Base-by-base conservation (phyloP, 1,284 basidiomycete genomes). In the Cerioporus squamosus region DNA sequence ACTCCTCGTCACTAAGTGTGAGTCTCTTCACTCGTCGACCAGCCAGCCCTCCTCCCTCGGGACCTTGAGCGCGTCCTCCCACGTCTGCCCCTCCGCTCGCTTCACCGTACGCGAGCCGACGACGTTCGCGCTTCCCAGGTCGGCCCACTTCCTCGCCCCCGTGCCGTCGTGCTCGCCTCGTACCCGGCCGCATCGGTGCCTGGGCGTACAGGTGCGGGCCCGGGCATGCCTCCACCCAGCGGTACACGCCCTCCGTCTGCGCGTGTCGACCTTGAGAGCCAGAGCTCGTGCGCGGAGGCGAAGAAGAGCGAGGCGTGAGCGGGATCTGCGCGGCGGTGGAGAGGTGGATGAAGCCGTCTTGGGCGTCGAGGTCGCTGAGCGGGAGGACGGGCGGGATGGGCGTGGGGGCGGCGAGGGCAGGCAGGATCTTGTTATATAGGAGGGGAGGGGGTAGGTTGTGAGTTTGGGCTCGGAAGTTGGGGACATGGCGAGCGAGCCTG, bases 341-440 rank as follows among this genome's bases (percentile, higher is more conserved):
- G 33, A 88, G 75, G 70, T 89, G 87, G 48, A 89, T 79, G 73
- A 85, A 87, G 18, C 84, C 83, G 10, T 75, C 75, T 17, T 65
- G 49, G 24, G 63, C 46, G 63, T 82, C 81, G 44, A 81, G 73
- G 39, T 68, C 69, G 67, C 75, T 78, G 24, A 79, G 61, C 8
- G 77, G 72, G 12, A 77, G 71, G 10, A 51, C 63, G 29, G 60
- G 52, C 8, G 75, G 75, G 9, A 75, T 57, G 9, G 70, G 69
- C 1, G 70, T 65, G 1, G 81, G 77, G 4, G 77, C n/a, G n/a
- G n/a, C n/a, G 72, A 15, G 74, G 64, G 6, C 72, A 63, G 10
- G 77, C 76, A 83, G 70, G 54, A 86, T 76, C 61, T 84, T 85
- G 74, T 83, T 85, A 84, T 63, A 68, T 81, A 81, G 12, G 71